Evolutionary conservation across 169 alveolate species (phyloP).

Genomic region (Cystoisospora suis): DNA sequence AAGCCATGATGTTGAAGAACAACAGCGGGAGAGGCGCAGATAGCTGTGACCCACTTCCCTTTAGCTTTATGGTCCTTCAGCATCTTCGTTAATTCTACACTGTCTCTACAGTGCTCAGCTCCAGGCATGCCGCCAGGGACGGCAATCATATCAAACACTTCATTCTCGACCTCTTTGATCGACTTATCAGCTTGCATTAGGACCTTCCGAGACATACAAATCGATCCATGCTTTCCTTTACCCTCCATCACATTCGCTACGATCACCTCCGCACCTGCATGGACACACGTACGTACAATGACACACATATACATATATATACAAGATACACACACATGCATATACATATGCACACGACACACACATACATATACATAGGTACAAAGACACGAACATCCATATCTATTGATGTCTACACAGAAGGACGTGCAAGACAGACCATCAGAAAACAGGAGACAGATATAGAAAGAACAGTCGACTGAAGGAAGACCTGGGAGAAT

Average conservation of each 20-base stretch:
- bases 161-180: background rate
- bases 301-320: too few relatives aligned
- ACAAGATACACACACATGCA: too few relatives aligned
- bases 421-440: too few relatives aligned
- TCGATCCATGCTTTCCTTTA: background rate
- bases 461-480: too few relatives aligned
- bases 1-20: conserved; percentile 77
- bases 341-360: too few relatives aligned
- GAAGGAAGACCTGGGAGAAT: too few relatives aligned
- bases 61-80: conserved; percentile 72
- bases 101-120: conserved; percentile 67
- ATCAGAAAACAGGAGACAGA: too few relatives aligned
- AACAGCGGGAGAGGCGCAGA: conserved; percentile 83
- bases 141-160: conserved; percentile 28
- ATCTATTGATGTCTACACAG: too few relatives aligned
- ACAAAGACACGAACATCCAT: too few relatives aligned
- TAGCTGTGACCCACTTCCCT: conserved; percentile 75
- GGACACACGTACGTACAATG: too few relatives aligned
- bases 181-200: conserved; percentile 13
- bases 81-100: conserved; percentile 64
- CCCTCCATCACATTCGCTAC: conserved; percentile 30
- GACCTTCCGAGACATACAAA: conserved; percentile 29
- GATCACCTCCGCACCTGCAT: conserved; percentile 31
- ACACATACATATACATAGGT: too few relatives aligned
- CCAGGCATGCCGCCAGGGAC: conserved; percentile 57